A percentile compares a stretch with the other conserved stretches of the same genome.
Conservation (phyloP, 345 rosid genomes). For the Jatropha curcas region DNA sequence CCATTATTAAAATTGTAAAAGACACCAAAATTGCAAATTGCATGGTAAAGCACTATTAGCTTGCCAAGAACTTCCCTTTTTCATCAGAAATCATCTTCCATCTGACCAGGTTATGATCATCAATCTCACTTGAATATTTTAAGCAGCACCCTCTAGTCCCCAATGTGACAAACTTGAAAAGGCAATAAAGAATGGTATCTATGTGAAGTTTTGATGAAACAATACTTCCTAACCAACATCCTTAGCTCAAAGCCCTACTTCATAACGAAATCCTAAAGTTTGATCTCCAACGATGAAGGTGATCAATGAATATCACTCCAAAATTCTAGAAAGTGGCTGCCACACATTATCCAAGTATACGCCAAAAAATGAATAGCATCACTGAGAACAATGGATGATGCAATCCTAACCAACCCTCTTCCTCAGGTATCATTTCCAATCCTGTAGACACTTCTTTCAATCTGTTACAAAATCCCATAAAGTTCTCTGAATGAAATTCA, state of each 20-base stretch:
- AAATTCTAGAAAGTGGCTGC: not conserved
- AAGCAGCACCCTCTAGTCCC: not conserved
- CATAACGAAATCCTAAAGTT: not conserved
- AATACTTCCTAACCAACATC: constrained; percentile 3
- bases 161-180: not conserved
- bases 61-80: constrained; percentile 2
- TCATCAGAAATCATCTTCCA: constrained; percentile 9
- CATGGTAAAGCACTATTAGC: constrained; percentile 6
- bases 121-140: not conserved
- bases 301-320: not conserved
- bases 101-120: not conserved
- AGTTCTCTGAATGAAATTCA: constrained; percentile 10
- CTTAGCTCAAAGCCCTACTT: not conserved
- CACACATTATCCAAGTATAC: constrained; percentile 5
- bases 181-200: not conserved
- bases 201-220: not conserved
- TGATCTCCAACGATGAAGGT: not conserved
- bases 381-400: constrained; percentile 5
- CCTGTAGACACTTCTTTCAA: constrained; percentile 1
- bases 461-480: constrained; percentile 17
- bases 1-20: not conserved
- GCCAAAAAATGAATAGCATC: not conserved
- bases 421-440: constrained; percentile 17
- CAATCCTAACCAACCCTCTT: constrained; percentile 15
- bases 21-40: constrained; percentile 6